These are phyloP conservation scores for Schizosaccharomyces octosporus DNA, from an alignment of 805 yeast species.

Conservation along the genomic window DNA sequence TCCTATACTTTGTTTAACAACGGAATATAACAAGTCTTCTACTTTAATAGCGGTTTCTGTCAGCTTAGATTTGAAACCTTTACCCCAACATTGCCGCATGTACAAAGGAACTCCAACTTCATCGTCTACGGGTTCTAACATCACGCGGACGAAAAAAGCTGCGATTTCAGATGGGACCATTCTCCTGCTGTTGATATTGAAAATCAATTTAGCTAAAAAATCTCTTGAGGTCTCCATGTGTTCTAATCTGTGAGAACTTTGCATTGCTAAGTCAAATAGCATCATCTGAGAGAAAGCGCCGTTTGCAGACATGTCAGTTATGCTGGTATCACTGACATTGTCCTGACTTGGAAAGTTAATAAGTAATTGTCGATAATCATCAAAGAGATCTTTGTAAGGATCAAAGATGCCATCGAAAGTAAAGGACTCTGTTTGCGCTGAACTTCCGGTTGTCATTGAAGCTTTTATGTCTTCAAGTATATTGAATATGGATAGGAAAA, in stretches of 20 bases:
- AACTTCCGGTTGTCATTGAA: background rate
- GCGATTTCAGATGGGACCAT: background rate
- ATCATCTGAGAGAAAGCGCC: background rate
- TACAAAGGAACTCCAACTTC: background rate
- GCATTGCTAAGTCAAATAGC: slow-evolving; percentile 4
- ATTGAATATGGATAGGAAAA: background rate
- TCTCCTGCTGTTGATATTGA: background rate
- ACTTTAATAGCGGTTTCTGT: slow-evolving; percentile 2
- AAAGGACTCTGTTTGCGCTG: background rate
- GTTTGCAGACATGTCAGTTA: background rate
- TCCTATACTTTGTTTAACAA: background rate
- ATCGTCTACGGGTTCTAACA: background rate
- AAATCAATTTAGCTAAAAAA: background rate
- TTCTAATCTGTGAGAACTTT: slow-evolving; percentile 1
- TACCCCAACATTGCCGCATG: background rate
- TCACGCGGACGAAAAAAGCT: background rate
- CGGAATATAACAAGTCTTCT: slow-evolving; percentile 1
- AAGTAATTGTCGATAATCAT: slow-evolving; percentile 1
- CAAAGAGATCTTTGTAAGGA: background rate
- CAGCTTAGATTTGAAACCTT: background rate
- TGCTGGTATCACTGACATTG: background rate
- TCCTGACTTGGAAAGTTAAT: background rate
- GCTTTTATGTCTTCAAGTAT: background rate
- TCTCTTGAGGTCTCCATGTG: background rate
- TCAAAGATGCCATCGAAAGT: background rate